These are phyloP conservation scores for Ganoderma meredithae DNA, from an alignment of 1,284 basidiomycete species.

Conservation along the genomic window DNA sequence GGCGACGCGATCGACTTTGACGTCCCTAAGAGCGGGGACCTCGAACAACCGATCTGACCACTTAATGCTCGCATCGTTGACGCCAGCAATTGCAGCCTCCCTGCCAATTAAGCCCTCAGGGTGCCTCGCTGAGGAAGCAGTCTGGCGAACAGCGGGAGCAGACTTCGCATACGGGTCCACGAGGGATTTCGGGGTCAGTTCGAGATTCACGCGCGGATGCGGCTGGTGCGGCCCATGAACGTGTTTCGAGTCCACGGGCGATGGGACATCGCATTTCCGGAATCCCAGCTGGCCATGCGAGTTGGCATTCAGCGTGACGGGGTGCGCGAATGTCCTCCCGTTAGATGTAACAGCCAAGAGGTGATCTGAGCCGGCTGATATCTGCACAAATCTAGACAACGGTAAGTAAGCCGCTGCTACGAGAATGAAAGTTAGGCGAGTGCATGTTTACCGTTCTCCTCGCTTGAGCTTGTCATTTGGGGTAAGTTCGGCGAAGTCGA, in stretches of 20 bases:
- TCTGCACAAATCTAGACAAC: conserved; percentile 66
- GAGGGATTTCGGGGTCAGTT: conserved; percentile 63
- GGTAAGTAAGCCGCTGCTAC: conserved; percentile 5
- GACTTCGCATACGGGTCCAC: conserved; percentile 58
- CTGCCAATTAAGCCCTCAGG: conserved; percentile 24
- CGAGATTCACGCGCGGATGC: conserved; percentile 37
- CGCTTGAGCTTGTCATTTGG: conserved; percentile 55
- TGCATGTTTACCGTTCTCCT: conserved; percentile 59
- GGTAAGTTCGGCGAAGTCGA: conserved; percentile 58
- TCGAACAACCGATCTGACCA: conserved; percentile 84
- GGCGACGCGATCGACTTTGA: conserved; percentile 75
- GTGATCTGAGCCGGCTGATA: conserved; percentile 83
- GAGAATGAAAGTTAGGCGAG: not conserved
- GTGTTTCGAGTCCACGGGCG: conserved; percentile 44
- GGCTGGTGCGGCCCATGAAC: conserved; percentile 42
- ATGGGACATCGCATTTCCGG: conserved; percentile 63
- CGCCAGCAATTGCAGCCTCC: conserved; percentile 32
- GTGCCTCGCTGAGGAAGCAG: conserved; percentile 28
- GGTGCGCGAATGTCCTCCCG: conserved; percentile 85
- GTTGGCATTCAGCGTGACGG: conserved; percentile 83
- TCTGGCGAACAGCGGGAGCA: conserved; percentile 39
- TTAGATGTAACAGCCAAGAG: conserved; percentile 85
- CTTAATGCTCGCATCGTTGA: conserved; percentile 62
- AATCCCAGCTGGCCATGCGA: conserved; percentile 87
- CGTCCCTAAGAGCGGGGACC: conserved; percentile 76